Evolutionary conservation across 805 yeast genomes (phyloP), one percentile per base, ranked within the genome.

Genomic region (Kuraishia borneana): DNA sequence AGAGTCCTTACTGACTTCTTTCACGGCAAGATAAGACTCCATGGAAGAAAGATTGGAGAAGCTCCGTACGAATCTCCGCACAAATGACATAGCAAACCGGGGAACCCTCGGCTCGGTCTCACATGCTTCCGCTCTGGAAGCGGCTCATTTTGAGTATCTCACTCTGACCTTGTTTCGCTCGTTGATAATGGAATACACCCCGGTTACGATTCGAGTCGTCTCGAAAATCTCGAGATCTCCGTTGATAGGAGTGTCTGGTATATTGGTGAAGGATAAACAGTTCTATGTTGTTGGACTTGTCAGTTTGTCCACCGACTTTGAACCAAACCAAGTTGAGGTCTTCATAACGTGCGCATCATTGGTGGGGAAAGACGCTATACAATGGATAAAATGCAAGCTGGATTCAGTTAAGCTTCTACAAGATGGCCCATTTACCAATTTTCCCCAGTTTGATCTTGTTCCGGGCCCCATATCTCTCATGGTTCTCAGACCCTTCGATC

Each of bases 401-500:
- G 22, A 3, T 16, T 6, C 17, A 20, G 16, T 6, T 19, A n/a
- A 12, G 16, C 19, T 22, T 10, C 4, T 30, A 5, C 30, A 35
- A 3, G 43, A 36, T 20, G 16, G 40, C 18, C 7, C 33, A n/a
- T 22, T 25, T 9, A 23, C 39, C 27, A 18, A 37, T 6, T 22
- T 32, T 8, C 26, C 31, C 12, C 46, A 46, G n/a, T 44, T 42
- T 14, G 33, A 50, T 61, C 18, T 66, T 65, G 2, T 42, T 40
- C 35, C 63, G 52, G 26, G 68, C 12, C 12, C 18, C 18, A 30
- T 10, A 13, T 26, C 3, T 2, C 16, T 7, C 5, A 18, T 8
- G 14, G 27, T 16, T 2, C 30, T 26, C 26, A 13, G 6, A 10
- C 18, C 26, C 13, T 23, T 5, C n/a, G 25, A 6, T 26, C 18